These are phyloP conservation scores for Triticum turgidum DNA, from an alignment of 176 grass and related monocot species.

Conservation along the genomic window DNA sequence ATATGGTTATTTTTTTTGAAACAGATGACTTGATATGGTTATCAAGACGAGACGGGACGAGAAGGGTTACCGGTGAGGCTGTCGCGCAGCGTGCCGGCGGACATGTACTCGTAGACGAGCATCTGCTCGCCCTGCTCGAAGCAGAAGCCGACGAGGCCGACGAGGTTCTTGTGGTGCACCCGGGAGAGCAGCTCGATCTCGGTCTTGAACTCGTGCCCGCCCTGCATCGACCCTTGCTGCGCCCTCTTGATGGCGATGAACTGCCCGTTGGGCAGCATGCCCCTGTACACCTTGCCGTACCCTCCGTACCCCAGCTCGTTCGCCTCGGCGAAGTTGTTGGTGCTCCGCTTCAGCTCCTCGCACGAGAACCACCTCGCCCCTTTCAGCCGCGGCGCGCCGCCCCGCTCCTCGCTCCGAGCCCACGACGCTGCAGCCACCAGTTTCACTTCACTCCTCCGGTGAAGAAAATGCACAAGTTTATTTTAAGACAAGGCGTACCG, in stretches of 20 bases:
- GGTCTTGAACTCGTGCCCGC: conserved; percentile 89
- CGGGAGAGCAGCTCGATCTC: conserved; percentile 99
- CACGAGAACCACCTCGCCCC: conserved; percentile 93
- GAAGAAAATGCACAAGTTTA: background rate
- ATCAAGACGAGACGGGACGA: too few species aligned
- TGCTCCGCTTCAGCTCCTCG: conserved; percentile 73
- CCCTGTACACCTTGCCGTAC: conserved; percentile 90
- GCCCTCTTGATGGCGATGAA: conserved; percentile 87
- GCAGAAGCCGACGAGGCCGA: conserved; percentile 87
- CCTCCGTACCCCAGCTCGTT: conserved; percentile 85
- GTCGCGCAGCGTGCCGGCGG: conserved; percentile 82
- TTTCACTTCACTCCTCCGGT: background rate
- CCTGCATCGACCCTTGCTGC: conserved; percentile 82
- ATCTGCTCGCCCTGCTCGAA: conserved; percentile 96
- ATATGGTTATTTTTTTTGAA: too few species aligned
- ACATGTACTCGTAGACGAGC: conserved; percentile 91
- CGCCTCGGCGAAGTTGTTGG: conserved; percentile 76
- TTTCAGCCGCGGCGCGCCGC: conserved; percentile 72
- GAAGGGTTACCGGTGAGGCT: conserved; percentile 47
- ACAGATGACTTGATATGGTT: too few species aligned
- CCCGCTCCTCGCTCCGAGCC: conserved; percentile 57
- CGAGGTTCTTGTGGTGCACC: conserved; percentile 99
- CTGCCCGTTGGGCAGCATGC: conserved; percentile 74
- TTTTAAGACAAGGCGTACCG: conserved; percentile 33
- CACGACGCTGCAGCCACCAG: conserved; percentile 57